Base-by-base conservation (phyloP, 73 alveolate species). In the Durusdinium trenchii region DNA sequence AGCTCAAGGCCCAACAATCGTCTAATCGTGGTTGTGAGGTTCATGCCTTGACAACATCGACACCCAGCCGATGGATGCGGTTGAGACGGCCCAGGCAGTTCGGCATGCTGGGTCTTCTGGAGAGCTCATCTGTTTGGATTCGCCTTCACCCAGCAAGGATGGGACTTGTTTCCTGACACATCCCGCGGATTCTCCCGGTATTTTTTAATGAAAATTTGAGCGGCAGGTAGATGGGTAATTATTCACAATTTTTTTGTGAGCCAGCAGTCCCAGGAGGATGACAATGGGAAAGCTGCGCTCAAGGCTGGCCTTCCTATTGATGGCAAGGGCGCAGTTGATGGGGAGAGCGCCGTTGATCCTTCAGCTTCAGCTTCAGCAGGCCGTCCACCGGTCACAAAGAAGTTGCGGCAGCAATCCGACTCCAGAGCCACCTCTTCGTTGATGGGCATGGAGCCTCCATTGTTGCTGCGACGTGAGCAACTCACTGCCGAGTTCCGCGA, bases 401-500 rank as follows among this genome's bases (percentile, higher is more conserved):
- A 69, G 50, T 35, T 69, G 82, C 47, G 50, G n/a, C 32, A 26
- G 50, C 47, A 23, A 35, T 6, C 50, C 12, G 47, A 20, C 38
- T 51, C 38, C 43, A 36, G 7, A 1, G 57, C n/a, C 57, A 36
- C 57, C 3, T 35, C 54, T 6, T 42, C 38, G 23, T 42, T 75
- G 86, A 75, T 75, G 60, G 36, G 7, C n/a, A 42, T 40, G n/a
- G 57, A 38, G 36, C 86, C 86, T 14, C 48, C 35, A 26, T 26
- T 48, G 2, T 32, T 79, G 46, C 90, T 79, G 10, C 90, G 90
- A 18, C 90, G 90, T 45, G 69, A 79, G 69, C 90, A 79, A 46
- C 62, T 79, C 48, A 79, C 40, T 47, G 4, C 90, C 4, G 90
- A 30, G 48, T 79, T 79, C 52, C 43, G 90, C 69, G 67, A 38